Conservation (phyloP, 108 stramenopile genomes). For the Bacterosira constricta region DNA sequence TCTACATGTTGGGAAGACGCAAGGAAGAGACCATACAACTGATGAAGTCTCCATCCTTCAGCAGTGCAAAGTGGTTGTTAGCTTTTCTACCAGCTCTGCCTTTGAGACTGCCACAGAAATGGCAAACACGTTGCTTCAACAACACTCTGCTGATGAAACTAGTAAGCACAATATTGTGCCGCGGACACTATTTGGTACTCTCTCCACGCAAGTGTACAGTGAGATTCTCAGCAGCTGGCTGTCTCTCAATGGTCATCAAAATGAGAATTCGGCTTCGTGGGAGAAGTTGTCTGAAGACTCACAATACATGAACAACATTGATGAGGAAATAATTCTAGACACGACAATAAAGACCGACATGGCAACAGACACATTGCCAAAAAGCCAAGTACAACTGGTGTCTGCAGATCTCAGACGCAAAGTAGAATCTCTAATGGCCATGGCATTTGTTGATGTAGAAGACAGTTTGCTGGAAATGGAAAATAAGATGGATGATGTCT, state of each 20-base stretch:
- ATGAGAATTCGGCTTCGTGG: not conserved
- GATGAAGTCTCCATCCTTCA: not conserved
- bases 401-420: conserved; percentile 10
- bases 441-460: conserved; percentile 13
- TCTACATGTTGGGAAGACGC: not conserved
- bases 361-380: not conserved
- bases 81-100: not conserved
- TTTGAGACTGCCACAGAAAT: conserved; percentile 11
- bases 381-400: not conserved
- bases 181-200: conserved; percentile 14
- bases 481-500: conserved; percentile 43
- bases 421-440: conserved; percentile 16
- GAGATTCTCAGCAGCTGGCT: not conserved
- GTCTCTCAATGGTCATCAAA: not conserved
- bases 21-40: not conserved
- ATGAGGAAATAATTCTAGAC: not conserved
- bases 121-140: not conserved
- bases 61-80: not conserved
- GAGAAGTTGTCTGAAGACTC: not conserved
- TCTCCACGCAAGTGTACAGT: conserved; percentile 3
- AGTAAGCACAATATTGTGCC: conserved; percentile 10
- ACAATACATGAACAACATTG: not conserved
- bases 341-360: not conserved
- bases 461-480: conserved; percentile 33
- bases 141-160: not conserved